Base-by-base conservation (phyloP, 2,329 filamentous ascomycete genomes). In the Penicillium italicum region DNA sequence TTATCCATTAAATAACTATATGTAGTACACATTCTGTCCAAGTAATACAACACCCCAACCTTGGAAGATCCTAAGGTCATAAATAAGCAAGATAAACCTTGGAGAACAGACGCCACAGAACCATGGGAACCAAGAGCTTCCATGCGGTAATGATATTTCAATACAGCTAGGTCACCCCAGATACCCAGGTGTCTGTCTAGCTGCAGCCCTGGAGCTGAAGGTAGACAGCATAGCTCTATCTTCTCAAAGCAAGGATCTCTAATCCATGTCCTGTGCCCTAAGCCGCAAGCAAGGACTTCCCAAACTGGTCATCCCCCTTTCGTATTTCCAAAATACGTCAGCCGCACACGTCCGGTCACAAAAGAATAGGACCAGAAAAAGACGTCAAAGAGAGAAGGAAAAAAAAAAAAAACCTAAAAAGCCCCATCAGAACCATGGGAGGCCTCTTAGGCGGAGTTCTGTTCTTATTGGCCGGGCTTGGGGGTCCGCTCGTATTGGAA, bases 171-270 rank as follows among this genome's bases (percentile, higher is more conserved):
- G 18, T 30, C 34, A 38, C 14, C 31, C 31, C 33, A 48, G 24
- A 38, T 49, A 49, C 34, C 14, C 20, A 12, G 37, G 36, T 48
- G 26, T 18, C 12, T 44, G 38, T 30, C 16, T 28, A 38, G 30
- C 22, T 28, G 34, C 41, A 43, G 41, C 30, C n/a, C 12, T 53
- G 44, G 10, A 30, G 24, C 44, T 49, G 44, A 26, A 20, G 16
- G n/a, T 24, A 22, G 12, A 16, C 18, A 40, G 12, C 44, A 14
- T 28, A 37, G 34, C 46, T 22, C 40, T 24, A n/a, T 44, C 56
- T 64, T 64, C 53, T 60, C 48, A 49, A 64, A 62, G 62, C 59
- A 64, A 64, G 62, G 62, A 55, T 63, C 48, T 58, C 34, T 50
- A 52, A 57, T 58, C 50, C 49, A 60, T 59, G 38, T 53, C 43